Percentiles rank a stretch among this genome's conserved stretches.
Evolutionary conservation across 371 early-diverging fungal genomes (phyloP).

Genomic region (Mortierella sp.): DNA sequence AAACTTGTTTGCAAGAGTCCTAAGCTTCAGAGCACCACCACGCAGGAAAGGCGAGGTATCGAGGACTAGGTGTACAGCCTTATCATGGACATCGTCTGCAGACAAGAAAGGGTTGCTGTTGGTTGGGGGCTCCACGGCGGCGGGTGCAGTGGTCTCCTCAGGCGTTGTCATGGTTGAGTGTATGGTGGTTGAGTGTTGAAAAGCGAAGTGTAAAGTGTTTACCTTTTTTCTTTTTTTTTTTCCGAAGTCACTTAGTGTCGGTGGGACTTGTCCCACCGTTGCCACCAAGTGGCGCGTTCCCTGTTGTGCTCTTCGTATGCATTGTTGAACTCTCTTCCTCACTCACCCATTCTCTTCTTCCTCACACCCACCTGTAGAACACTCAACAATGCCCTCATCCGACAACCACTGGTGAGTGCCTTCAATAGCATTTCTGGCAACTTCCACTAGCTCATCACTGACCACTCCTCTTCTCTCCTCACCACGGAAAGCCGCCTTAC

Average conservation of each 20-base stretch:
- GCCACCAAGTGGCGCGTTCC: constrained; percentile 12
- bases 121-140: constrained; percentile 7
- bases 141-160: constrained; percentile 10
- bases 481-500: constrained; percentile 18
- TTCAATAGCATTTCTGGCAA: not conserved
- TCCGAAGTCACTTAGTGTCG: constrained; percentile 16
- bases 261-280: constrained; percentile 9
- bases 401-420: constrained; percentile 15
- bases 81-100: constrained; percentile 40
- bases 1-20: constrained; percentile 74
- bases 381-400: not conserved
- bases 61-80: constrained; percentile 62
- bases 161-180: constrained; percentile 28
- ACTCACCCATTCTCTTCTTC: not conserved
- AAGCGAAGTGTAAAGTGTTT: constrained; percentile 3
- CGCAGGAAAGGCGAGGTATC: constrained; percentile 77
- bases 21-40: constrained; percentile 55
- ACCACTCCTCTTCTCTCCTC: not conserved
- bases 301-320: too few species aligned
- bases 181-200: not conserved
- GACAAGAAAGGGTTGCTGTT: constrained; percentile 43
- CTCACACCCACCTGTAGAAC: not conserved
- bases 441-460: not conserved
- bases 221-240: constrained; percentile 19
- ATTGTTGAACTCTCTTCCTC: too few species aligned